A percentile compares a stretch with the other conserved stretches of the same genome.
Conservation (phyloP, 768 basidiomycete species). For the Russula compacta region DNA sequence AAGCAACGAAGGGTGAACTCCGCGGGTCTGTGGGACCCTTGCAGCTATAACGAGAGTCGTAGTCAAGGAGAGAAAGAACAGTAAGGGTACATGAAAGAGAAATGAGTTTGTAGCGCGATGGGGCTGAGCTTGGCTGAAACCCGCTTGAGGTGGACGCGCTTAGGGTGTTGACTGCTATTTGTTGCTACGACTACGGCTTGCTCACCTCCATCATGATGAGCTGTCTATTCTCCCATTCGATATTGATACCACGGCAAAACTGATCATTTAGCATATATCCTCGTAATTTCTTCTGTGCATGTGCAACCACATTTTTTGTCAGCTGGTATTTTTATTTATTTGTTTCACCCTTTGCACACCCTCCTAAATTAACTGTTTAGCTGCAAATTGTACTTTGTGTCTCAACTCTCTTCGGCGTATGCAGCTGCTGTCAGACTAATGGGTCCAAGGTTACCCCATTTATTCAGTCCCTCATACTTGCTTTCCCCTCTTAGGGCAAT, state of each 20-base stretch:
- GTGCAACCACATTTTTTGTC: background rate
- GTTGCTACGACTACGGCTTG: background rate
- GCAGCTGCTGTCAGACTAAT: too few relatives aligned
- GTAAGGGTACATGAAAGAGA: constrained; percentile 2
- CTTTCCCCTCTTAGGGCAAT: too few relatives aligned
- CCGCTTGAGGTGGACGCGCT: background rate
- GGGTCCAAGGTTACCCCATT: too few relatives aligned
- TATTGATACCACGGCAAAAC: constrained; percentile 16
- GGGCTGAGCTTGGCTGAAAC: background rate
- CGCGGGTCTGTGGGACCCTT: constrained; percentile 40
- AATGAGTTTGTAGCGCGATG: background rate
- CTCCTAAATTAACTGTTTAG: too few relatives aligned
- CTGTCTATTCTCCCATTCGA: background rate
- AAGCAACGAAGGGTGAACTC: constrained; percentile 47
- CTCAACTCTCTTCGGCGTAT: too few relatives aligned
- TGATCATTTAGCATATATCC: constrained; percentile 13
- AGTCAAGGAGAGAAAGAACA: background rate
- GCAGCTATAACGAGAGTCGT: background rate
- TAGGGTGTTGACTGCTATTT: constrained; percentile 3
- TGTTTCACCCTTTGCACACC: too few relatives aligned
- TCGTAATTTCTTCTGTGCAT: constrained; percentile 11
- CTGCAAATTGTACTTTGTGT: too few relatives aligned
- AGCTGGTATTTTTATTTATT: too few relatives aligned
- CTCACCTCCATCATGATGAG: background rate
- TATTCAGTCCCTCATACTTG: too few relatives aligned